Base-by-base conservation (phyloP, 768 basidiomycete genomes). In the Amyloporia xantha region DNA sequence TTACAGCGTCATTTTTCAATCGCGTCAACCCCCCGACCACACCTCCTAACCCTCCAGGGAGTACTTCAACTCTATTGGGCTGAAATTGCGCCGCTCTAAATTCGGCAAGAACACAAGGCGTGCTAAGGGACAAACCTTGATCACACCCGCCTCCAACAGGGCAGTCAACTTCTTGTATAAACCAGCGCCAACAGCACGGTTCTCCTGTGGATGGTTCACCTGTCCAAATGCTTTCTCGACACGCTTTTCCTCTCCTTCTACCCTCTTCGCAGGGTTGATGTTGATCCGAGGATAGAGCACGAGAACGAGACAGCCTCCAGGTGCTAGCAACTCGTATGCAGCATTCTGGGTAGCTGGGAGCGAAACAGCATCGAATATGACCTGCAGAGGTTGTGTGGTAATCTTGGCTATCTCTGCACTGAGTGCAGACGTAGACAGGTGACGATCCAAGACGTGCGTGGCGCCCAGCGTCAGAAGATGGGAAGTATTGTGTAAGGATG, bases 361-460 rank as follows among this genome's bases (percentile, higher is more conserved):
- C 13, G 50, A 30, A 24, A 61, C 48, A 24, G 59, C 42, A 35
- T 61, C 60, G 44, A 48, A 59, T 10, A 54, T 54, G 38, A 55
- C 12, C 5, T 45, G 49, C 39, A 63, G 6, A 1, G 58, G 58
- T 44, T 49, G 37, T 1, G 41, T 24, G 0, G 58, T 54, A 41
- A 60, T 55, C 26, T 38, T 27, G 7, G 13, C 44, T 13, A 52
- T 48, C 36, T 51, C 47, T 2, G 38, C 24, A 6, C 37, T 17
- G n/a, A 59, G 41, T 23, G 20, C 44, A 11, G 19, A 38, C 23
- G 30, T 11, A 11, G 50, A 28, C 17, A 48, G 44, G 26, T 46
- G 47, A 25, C 64, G 58, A 48, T 61, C 59, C 37, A 65, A 20
- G 39, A 63, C 57, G 49, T 65, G 64, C 20, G 61, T 64, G n/a